phyloP scores from a whole-genome alignment of 176 grass and related monocot genomes.

The Lolium multiflorum region DNA sequence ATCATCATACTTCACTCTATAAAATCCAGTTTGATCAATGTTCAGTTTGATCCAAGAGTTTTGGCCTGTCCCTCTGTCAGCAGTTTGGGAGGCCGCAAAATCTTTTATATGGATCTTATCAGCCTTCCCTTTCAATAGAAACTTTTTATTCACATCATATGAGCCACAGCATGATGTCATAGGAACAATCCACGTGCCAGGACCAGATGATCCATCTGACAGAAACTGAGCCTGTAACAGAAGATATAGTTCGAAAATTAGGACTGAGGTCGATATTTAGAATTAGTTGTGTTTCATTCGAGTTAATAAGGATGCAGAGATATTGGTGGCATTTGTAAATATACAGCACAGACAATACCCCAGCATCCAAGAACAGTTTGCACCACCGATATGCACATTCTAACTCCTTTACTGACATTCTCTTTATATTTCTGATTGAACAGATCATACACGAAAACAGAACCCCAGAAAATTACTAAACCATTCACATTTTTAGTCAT shows the following conservation, averaged over 20 bases:
- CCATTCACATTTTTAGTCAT: constrained; percentile 15
- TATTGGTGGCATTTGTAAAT: constrained; percentile 2
- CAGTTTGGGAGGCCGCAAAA: constrained; percentile 34
- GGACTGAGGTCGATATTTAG: neutral
- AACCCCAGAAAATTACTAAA: neutral
- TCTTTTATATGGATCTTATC: constrained; percentile 62
- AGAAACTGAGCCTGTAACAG: constrained; percentile 77
- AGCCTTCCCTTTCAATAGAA: constrained; percentile 73
- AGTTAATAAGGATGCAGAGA: neutral
- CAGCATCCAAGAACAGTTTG: neutral
- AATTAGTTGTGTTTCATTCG: neutral
- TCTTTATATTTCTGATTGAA: constrained; percentile 24
- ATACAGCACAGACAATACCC: neutral
- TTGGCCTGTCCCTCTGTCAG: constrained; percentile 34
- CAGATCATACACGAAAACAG: constrained; percentile 19
- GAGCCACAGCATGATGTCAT: constrained; percentile 80
- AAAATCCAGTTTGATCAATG: constrained; percentile 86
- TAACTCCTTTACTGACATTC: constrained; percentile 10
- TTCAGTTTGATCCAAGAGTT: constrained; percentile 88
- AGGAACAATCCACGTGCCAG: constrained; percentile 87
- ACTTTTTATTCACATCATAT: constrained; percentile 74
- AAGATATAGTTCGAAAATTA: constrained; percentile 24
- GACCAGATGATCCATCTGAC: constrained; percentile 72
- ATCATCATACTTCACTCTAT: constrained; percentile 92
- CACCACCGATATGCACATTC: constrained; percentile 1